Conservation (phyloP, 1,284 basidiomycete species). For the Xerocomus minutiporus region DNA sequence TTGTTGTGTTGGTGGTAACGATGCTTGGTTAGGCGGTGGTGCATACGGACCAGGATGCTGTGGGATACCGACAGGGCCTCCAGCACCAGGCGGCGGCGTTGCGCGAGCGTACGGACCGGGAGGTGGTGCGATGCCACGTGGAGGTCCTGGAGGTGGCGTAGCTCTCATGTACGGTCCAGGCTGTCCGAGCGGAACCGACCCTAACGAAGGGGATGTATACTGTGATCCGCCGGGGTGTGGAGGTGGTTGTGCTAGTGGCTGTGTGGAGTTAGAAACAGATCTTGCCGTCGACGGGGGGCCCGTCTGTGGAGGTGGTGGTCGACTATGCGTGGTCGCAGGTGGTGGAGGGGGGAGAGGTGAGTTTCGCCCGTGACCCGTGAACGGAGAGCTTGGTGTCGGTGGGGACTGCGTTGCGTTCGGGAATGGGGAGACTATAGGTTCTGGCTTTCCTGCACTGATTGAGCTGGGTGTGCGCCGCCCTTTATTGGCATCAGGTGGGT, state of each 20-base stretch:
- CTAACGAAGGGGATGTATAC: slow-evolving; percentile 38
- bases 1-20: slow-evolving; percentile 32
- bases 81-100: slow-evolving; percentile 40
- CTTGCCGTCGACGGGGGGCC: slow-evolving; percentile 35
- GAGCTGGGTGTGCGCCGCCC: slow-evolving; percentile 52
- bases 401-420: slow-evolving; percentile 63
- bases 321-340: slow-evolving; percentile 55
- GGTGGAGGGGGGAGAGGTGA: slow-evolving; percentile 54
- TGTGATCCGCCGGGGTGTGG: slow-evolving; percentile 41
- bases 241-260: slow-evolving; percentile 35
- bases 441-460: slow-evolving; percentile 48
- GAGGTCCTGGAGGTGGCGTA: slow-evolving; percentile 38
- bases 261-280: slow-evolving; percentile 38
- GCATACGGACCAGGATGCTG: slow-evolving; percentile 31
- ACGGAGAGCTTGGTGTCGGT: slow-evolving; percentile 42
- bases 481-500: slow-evolving; percentile 57
- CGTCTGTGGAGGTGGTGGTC: slow-evolving; percentile 44
- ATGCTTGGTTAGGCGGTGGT: slow-evolving; percentile 24
- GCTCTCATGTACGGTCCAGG: slow-evolving; percentile 35
- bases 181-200: slow-evolving; percentile 28
- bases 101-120: slow-evolving; percentile 36
- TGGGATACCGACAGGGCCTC: slow-evolving; percentile 26
- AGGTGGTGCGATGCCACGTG: slow-evolving; percentile 30
- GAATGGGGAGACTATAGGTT: slow-evolving; percentile 86
- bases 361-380: slow-evolving; percentile 39